Base-by-base conservation (phyloP, 805 yeast genomes). In the Geotrichum ghanense region DNA sequence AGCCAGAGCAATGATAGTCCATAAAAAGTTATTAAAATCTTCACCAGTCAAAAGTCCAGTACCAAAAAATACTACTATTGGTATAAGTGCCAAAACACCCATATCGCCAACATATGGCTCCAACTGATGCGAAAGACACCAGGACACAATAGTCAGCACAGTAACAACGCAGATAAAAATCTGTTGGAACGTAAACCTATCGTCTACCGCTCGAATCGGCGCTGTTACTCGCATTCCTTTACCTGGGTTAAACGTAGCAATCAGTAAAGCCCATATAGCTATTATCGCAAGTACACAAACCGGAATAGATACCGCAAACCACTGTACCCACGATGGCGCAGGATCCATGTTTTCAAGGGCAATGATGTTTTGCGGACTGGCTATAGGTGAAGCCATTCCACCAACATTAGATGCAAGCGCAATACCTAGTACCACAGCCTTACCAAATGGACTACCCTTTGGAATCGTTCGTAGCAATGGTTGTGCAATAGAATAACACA, bases 341-440 rank as follows among this genome's bases (percentile, higher is more conserved):
- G 94, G 95, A 48, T 71, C 72, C 97, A 90, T 90, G 54, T 81
- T 70, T 48, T 86, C 89, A 44, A 90, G 72, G 1, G 96, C 95
- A 56, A 90, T 80, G 51, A 90, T 85, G 63, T 90, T 90, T 61
- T 90, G 98, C 1, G 98, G 98, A 2, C 96, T 86, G 1, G 97
- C 89, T 58, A 90, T 90, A 5, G 98, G 98, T 3, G 95, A 86
- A 0, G 95, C 83, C 95, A 89, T 90, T 53, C 98, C 98, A 20
- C 95, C 97, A 43, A 90, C 70, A 60, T 90, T 87, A 5, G 95
- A 83, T 1, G 97, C 94, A 48, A 90, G 68, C 0, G 97, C 97
- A 54, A 90, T 83, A 41, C 97, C 97, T 42, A 90, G 66, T 44
- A 90, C 83, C 55, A 90, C 70, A 1, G 95, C 87, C 59, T 85